Evolutionary conservation across 768 basidiomycete genomes (phyloP), one percentile per base, ranked within the genome.

Genomic region (Lentinus brumalis): DNA sequence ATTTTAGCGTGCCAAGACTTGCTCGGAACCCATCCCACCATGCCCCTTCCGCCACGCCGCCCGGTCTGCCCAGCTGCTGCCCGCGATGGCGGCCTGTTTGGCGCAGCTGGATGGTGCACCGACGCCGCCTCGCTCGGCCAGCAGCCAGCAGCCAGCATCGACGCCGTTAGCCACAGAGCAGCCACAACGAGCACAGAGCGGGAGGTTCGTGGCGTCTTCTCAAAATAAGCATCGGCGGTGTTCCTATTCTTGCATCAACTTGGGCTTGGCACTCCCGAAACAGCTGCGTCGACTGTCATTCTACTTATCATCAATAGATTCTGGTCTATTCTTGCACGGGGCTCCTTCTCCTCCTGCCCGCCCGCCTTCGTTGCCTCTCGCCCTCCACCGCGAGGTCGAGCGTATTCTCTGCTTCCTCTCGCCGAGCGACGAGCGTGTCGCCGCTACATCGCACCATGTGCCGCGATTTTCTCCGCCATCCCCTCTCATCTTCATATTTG

Each of bases 1-100:
- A 71, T 74, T 70, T 75, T 78, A 78, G 77, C 74, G 74, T 67
- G 77, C 77, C 77, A 78, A 78, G 77, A 55, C 53, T 53, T 63
- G 62, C 62, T 63, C 62, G 62, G 62, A 63, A 63, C 57, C 54
- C 62, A 53, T 59, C 62, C 54, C 62, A 63, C 62, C 62, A 38
- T 47, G 54, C 46, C 50, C 49, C 51, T 59, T 53, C 61, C 61
- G 56, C 57, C 35, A 35, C 21, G 16, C 53, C 38, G n/a, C 52
- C 57, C 47, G 55, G 14, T 31, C 18, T 30, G 39, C n/a, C 32
- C 56, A 31, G 38, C 50, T 9, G 10, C 52, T 35, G 52, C 40
- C 26, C 40, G 46, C 38, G 46, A 16, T 3, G 6, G 35, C 11
- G 7, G 35, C 35, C 35, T 26, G 21, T 26, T 26, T 26, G 21